Evolutionary conservation across 495 filamentous ascomycete genomes (phyloP), one percentile per base, ranked within the genome.

Genomic region (Lentithecium fluviatile): DNA sequence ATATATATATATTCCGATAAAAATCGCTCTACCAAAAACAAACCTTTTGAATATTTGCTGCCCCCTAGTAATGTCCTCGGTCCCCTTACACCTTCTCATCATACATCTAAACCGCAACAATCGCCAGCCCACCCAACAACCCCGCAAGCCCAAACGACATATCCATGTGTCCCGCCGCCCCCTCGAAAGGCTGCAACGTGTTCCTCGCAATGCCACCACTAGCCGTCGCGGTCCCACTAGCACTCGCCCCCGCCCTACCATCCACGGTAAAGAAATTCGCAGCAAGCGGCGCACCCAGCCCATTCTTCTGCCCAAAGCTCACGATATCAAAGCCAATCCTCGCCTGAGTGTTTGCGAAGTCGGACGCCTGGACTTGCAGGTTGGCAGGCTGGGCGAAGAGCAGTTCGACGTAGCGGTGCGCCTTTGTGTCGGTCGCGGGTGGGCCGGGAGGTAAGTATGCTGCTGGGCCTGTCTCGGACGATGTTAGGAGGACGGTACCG

Each of bases 261-360:
- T 58, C 58, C 0, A 67, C 64, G 10, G 58, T 58, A 25, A 67
- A 67, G 49, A 67, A 67, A 25, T 67, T 62, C 11, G 29, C 64
- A 4, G 64, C 64, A 1, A 67, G 2, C 20, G 58, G 64, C 21
- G 43, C 46, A 19, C n/a, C 48, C 38, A 67, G 29, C 32, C 53
- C 59, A 13, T 56, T 34, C 19, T 21, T 38, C 37, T 58, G 34
- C 58, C 62, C 58, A 34, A 67, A 67, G 0, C 8, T 20, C 20
- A 58, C 47, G 40, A 62, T 55, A 34, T 67, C 53, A 34, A 67
- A 67, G 11, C 54, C 42, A 26, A 62, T 49, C 13, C 64, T 49
- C 0, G 24, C 25, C 6, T 21, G 19, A 21, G 47, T 61, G 11
- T 61, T 43, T 8, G 64, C 51, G n/a, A 57, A 55, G 15, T 53